Percentiles rank a stretch among this genome's conserved stretches.
Conservation (phyloP, 108 stramenopile genomes). For the Mayamaea pseudoterrestris region DNA sequence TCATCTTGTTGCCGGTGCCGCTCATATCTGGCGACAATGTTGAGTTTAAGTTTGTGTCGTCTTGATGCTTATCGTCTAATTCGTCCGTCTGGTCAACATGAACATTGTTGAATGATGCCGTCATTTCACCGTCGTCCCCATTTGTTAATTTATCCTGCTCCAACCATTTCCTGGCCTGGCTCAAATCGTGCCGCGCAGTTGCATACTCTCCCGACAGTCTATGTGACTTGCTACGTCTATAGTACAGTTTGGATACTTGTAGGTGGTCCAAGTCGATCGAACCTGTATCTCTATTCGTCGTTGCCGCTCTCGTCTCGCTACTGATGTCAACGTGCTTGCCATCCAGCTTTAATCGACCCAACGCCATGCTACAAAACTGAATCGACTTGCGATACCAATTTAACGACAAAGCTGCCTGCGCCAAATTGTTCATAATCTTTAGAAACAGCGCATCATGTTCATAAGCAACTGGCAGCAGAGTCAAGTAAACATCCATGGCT, state of each 20-base stretch:
- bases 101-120: too few species aligned
- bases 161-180: too few species aligned
- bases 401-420: constrained; percentile 64
- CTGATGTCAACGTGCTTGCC: constrained; percentile 6
- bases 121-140: too few species aligned
- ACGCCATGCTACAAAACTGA: constrained; percentile 58
- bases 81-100: too few species aligned
- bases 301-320: background rate
- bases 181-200: constrained; percentile 37
- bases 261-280: constrained; percentile 3
- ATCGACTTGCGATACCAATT: constrained; percentile 65
- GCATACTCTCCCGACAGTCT: constrained; percentile 52
- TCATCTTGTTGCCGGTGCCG: too few species aligned
- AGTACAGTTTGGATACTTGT: constrained; percentile 39
- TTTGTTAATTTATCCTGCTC: too few species aligned
- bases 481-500: constrained; percentile 83
- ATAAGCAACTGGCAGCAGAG: constrained; percentile 39
- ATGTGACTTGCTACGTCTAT: constrained; percentile 56
- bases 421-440: constrained; percentile 74
- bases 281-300: background rate
- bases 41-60: too few species aligned
- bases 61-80: too few species aligned
- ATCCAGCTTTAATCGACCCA: constrained; percentile 38
- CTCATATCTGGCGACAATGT: too few species aligned
- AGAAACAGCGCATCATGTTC: constrained; percentile 18